phyloP scores from a whole-genome alignment of 2,329 filamentous ascomycete species.

The Ophiostoma tasmaniense region DNA sequence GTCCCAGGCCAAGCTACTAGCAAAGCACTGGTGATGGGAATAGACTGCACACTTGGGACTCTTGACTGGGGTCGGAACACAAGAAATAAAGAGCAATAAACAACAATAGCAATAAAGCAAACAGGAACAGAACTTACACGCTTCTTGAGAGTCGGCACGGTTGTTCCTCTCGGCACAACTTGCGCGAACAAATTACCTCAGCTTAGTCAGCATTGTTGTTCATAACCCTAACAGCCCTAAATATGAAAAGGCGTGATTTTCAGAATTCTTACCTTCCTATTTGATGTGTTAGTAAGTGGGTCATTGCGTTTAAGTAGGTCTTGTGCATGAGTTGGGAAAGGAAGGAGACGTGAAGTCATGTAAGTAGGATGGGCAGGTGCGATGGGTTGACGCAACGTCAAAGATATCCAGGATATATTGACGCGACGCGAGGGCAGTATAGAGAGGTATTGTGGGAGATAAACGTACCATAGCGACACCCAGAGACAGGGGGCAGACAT shows the following conservation, averaged over 20 bases:
- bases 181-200: conserved; percentile 90
- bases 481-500: conserved; percentile 91
- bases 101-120: no score
- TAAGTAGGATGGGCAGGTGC: not conserved
- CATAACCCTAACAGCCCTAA: no score
- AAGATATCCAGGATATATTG: not conserved
- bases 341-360: not conserved
- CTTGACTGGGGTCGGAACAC: no score
- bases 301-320: not conserved
- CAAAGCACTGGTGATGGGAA: no score
- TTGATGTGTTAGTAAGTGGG: not conserved
- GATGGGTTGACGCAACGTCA: not conserved
- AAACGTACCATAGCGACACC: conserved; percentile 55
- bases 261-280: conserved; percentile 1
- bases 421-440: no score
- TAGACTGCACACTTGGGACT: no score
- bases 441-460: no score
- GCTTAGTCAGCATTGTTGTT: not conserved
- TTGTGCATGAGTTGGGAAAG: not conserved
- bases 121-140: no score
- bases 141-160: conserved; percentile 76
- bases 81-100: no score
- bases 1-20: no score
- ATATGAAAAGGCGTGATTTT: no score
- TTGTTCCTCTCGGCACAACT: conserved; percentile 72